Percentiles rank a stretch among this genome's conserved stretches.
These are phyloP conservation scores for Starmerella bombicola DNA, from an alignment of 805 yeast genomes.

Conservation along the genomic window DNA sequence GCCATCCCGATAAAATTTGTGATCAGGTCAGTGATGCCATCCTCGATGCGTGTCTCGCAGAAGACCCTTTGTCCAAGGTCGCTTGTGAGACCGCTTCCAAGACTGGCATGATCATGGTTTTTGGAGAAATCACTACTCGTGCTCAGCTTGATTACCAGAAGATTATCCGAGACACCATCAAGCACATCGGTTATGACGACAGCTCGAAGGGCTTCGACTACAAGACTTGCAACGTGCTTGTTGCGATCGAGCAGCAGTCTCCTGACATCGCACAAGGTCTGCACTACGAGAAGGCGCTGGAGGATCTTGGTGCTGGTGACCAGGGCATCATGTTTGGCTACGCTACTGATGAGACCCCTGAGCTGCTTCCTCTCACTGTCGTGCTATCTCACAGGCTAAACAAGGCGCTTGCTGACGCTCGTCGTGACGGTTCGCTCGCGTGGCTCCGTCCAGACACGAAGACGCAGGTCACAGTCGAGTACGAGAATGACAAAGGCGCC, in stretches of 20 bases:
- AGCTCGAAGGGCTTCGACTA: conserved; percentile 96
- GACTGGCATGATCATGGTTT: conserved; percentile 98
- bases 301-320: conserved; percentile 99
- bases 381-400: conserved; percentile 90
- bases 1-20: conserved; percentile 51
- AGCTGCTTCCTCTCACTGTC: conserved; percentile 89
- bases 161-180: conserved; percentile 94
- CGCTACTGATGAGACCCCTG: conserved; percentile 98
- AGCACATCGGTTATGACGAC: conserved; percentile 94
- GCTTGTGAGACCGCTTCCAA: conserved; percentile 99
- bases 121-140: conserved; percentile 97
- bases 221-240: conserved; percentile 97
- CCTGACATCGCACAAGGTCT: conserved; percentile 99
- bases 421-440: conserved; percentile 85
- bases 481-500: conserved; percentile 87
- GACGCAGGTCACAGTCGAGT: conserved; percentile 98
- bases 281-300: conserved; percentile 86
- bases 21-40: conserved; percentile 98
- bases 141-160: conserved; percentile 94
- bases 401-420: conserved; percentile 91
- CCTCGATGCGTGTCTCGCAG: conserved; percentile 90
- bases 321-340: conserved; percentile 99
- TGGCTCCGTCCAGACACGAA: conserved; percentile 99
- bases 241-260: conserved; percentile 98
- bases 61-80: conserved; percentile 94